A percentile compares a stretch with the other conserved stretches of the same genome.
phyloP scores from a whole-genome alignment of 805 yeast species.

The Metschnikowia dekortorum region DNA sequence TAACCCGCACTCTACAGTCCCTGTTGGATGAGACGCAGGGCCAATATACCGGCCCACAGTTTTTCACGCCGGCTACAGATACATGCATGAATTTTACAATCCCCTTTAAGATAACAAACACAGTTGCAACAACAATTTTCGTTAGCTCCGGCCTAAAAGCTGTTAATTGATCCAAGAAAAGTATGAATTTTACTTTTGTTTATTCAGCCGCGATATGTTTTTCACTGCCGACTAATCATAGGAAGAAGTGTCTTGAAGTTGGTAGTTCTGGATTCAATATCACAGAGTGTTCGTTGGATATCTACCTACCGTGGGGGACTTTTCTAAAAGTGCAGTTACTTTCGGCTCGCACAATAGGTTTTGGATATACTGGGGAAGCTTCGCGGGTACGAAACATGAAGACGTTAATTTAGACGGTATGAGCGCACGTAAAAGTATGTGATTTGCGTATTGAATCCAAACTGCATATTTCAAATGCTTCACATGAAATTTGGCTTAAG shows the following conservation, averaged over 20 bases:
- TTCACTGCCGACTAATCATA: not conserved
- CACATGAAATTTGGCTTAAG: not conserved
- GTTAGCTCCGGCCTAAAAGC: not conserved
- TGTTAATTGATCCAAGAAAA: not conserved
- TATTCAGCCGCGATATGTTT: not conserved
- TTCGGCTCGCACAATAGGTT: not conserved
- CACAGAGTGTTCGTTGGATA: not conserved
- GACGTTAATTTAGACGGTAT: not conserved
- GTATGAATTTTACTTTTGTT: not conserved
- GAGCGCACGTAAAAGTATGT: not conserved
- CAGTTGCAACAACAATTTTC: not conserved
- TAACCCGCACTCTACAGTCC: not conserved
- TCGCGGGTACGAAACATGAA: not conserved
- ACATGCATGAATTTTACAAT: not conserved
- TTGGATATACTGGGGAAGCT: not conserved
- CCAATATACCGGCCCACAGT: constrained; percentile 1
- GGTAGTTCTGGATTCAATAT: no score
- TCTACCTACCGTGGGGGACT: not conserved
- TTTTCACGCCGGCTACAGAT: not conserved
- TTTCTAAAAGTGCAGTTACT: not conserved
- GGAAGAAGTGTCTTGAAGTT: not conserved
- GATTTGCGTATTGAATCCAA: not conserved
- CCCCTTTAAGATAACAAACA: not conserved
- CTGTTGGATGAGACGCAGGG: not conserved
- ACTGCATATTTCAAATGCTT: not conserved